phyloP scores from a whole-genome alignment of 2,329 filamentous ascomycete species.

The Clonostachys rhizophaga region DNA sequence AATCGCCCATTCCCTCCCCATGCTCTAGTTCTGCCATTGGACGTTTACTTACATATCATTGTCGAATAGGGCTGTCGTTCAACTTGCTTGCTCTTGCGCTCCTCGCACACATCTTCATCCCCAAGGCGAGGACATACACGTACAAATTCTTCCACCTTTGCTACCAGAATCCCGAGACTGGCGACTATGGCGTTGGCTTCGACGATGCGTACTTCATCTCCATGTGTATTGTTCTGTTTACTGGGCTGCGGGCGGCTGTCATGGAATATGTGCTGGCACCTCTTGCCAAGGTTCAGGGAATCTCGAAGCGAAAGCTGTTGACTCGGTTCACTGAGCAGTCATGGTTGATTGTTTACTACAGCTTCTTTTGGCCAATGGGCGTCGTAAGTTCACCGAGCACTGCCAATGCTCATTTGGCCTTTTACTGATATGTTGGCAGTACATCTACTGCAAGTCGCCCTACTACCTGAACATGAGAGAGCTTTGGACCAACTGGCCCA shows the following conservation, averaged over 20 bases:
- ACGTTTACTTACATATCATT: conserved; percentile 7
- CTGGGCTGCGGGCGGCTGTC: conserved; percentile 73
- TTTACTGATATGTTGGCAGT: conserved; percentile 40
- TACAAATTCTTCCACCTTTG: conserved; percentile 83
- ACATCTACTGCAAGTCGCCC: conserved; percentile 71
- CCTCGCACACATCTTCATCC: conserved; percentile 78
- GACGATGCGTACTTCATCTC: conserved; percentile 76
- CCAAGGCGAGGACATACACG: conserved; percentile 73
- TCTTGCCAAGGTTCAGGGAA: conserved; percentile 66
- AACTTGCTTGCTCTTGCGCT: conserved; percentile 81
- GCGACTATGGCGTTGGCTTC: conserved; percentile 69
- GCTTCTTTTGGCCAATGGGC: conserved; percentile 76
- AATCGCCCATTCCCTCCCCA: too few species aligned
- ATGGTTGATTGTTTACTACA: conserved; percentile 84
- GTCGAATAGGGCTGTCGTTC: conserved; percentile 65
- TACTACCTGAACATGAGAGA: conserved; percentile 74
- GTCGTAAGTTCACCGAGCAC: conserved; percentile 55
- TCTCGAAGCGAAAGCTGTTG: conserved; percentile 70
- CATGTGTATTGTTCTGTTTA: conserved; percentile 80
- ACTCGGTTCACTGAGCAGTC: conserved; percentile 91
- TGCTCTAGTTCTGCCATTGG: neutral
- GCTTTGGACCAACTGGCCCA: conserved; percentile 83
- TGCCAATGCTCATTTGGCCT: neutral
- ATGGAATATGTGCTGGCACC: conserved; percentile 89
- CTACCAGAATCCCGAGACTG: conserved; percentile 68